Evolutionary conservation across 2,329 filamentous ascomycete genomes (phyloP).

Genomic region (Fusarium sp.): DNA sequence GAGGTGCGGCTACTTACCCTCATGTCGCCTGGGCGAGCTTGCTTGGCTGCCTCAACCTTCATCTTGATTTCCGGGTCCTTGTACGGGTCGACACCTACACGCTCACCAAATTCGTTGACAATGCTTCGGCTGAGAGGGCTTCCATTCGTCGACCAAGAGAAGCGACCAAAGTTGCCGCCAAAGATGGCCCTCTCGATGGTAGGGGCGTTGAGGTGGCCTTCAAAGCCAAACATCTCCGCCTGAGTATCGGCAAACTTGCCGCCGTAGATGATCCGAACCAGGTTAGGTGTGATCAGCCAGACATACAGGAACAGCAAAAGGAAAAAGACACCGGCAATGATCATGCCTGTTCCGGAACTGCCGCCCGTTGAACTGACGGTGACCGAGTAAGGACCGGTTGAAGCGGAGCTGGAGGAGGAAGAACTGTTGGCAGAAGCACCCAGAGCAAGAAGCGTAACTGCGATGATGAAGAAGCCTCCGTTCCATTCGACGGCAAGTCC

Average conservation of each 20-base stretch:
- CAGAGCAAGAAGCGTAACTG: constrained; percentile 30
- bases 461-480: constrained; percentile 34
- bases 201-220: constrained; percentile 45
- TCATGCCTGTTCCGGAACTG: constrained; percentile 11
- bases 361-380: not conserved
- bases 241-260: constrained; percentile 46
- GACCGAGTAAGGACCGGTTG: not conserved
- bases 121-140: constrained; percentile 42
- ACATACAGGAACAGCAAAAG: constrained; percentile 39
- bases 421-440: constrained; percentile 15
- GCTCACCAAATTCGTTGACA: constrained; percentile 43
- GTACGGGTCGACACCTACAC: constrained; percentile 42
- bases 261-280: constrained; percentile 43
- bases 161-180: constrained; percentile 43
- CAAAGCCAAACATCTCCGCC: constrained; percentile 47
- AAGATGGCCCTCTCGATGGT: constrained; percentile 46
- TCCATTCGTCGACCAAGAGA: constrained; percentile 44
- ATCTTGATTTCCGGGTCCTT: constrained; percentile 38
- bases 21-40: constrained; percentile 42
- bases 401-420: not conserved
- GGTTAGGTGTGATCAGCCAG: constrained; percentile 39
- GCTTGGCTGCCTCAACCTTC: constrained; percentile 42
- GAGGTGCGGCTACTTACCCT: constrained; percentile 32
- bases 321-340: constrained; percentile 38
- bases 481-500: constrained; percentile 35